Conservation (phyloP, 2,329 filamentous ascomycete genomes). For the Colletotrichum truncatum region DNA sequence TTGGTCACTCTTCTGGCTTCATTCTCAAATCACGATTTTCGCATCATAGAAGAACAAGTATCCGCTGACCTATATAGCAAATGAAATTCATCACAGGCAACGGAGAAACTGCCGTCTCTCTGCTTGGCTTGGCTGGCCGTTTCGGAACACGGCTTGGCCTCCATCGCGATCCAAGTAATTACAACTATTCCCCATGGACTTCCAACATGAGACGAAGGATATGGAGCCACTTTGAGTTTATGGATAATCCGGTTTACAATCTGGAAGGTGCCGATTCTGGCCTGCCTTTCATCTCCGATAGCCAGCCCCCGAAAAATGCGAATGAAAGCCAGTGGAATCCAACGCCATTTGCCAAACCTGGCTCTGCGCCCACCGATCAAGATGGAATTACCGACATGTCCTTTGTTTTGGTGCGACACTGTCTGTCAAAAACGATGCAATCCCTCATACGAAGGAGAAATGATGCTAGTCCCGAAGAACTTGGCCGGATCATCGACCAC, state of each 20-base stretch:
- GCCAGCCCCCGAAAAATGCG: conserved; percentile 21
- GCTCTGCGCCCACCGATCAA: conserved; percentile 23
- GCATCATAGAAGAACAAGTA: neutral
- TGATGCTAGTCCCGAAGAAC: conserved; percentile 5
- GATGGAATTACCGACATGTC: conserved; percentile 34
- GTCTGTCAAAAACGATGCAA: conserved; percentile 10
- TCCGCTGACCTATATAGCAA: neutral
- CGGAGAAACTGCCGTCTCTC: conserved; percentile 10
- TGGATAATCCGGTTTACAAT: conserved; percentile 32
- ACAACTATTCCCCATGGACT: conserved; percentile 23
- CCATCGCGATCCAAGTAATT: conserved; percentile 25
- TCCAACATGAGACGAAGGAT: conserved; percentile 17
- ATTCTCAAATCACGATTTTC: neutral
- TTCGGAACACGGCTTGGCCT: conserved; percentile 20
- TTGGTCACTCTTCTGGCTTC: neutral
- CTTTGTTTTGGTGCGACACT: conserved; percentile 25
- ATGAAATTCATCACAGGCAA: conserved; percentile 24
- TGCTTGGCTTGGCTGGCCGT: conserved; percentile 23
- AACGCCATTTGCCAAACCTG: conserved; percentile 28
- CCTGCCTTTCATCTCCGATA: conserved; percentile 25
- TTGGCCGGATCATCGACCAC: conserved; percentile 14
- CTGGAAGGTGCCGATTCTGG: conserved; percentile 31
- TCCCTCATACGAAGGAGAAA: conserved; percentile 4
- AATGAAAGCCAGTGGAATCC: conserved; percentile 33
- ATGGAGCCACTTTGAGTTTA: conserved; percentile 26